These are phyloP conservation scores for Angophora floribunda DNA, from an alignment of 345 rosid genomes.

Conservation along the genomic window DNA sequence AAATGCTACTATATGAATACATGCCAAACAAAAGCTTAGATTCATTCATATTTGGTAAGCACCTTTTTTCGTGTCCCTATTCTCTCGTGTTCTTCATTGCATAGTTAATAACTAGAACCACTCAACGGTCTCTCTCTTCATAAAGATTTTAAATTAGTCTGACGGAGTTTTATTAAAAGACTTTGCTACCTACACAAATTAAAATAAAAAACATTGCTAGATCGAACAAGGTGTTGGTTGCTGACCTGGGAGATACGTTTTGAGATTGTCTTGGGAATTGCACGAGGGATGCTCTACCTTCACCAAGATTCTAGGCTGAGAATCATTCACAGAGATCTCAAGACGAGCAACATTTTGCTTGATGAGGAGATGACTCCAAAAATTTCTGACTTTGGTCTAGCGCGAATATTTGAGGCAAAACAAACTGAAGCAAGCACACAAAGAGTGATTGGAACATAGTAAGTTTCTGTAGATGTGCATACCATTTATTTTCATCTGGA, in stretches of 20 bases:
- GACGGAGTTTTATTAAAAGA: not conserved
- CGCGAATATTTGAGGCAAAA: conserved; percentile 50
- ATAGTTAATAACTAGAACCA: too few relatives aligned
- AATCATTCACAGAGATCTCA: conserved; percentile 65
- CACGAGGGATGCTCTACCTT: conserved; percentile 56
- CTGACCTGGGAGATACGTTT: conserved; percentile 40
- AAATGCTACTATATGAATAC: conserved; percentile 42
- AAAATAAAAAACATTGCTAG: conserved; percentile 4
- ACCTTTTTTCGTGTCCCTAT: not conserved
- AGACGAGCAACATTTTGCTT: conserved; percentile 46
- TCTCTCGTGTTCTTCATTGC: conserved; percentile 15
- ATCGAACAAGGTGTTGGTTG: not conserved
- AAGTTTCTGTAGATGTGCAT: not conserved
- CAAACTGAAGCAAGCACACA: conserved; percentile 39
- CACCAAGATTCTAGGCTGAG: conserved; percentile 66
- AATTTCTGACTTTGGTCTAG: conserved; percentile 69
- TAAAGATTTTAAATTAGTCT: not conserved
- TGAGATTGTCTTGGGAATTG: conserved; percentile 51
- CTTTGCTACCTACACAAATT: not conserved
- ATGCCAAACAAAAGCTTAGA: conserved; percentile 60
- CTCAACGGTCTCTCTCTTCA: too few relatives aligned
- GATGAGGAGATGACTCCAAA: conserved; percentile 69
- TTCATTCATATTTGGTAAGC: conserved; percentile 41
- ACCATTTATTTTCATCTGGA: too few relatives aligned
- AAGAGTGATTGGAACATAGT: conserved; percentile 70